Base-by-base conservation (phyloP, 2,329 filamentous ascomycete genomes). In the Penicillium freii region DNA sequence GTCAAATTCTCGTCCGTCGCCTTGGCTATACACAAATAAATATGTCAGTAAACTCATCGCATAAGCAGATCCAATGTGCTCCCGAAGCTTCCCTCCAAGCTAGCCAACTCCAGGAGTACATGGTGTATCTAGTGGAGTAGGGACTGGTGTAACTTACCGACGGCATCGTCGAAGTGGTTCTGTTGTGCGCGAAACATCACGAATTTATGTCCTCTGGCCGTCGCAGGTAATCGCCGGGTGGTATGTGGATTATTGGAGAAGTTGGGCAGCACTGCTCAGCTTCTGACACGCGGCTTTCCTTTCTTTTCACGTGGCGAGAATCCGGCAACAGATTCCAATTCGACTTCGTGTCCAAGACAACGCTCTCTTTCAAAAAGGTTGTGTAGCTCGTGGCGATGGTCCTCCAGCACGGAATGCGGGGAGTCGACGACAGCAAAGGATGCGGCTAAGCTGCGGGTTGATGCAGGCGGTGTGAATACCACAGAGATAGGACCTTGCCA, bases 1-100 rank as follows among this genome's bases (percentile, higher is more conserved):
- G 92, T 97, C 68, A 97, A 84, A 77, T 97, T 99, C 83, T 99
- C 94, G 77, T 99, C 94, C 56, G 94, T 99, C 71, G 94, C 92
- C 78, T 89, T 89, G 70, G 85, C 87, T 88, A 69, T 65, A 68
- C 19, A 51, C 19, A 34, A 42, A 48, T 42, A 61, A 58, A 52
- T 56, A 66, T 33, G 62, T 75, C 59, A 76, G 68, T 63, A 54
- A 52, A 25, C 54, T 15, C 31, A 23, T 34, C 23, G 29, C 13
- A n/a, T 13, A 38, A 6, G 33, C 15, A 39, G 29, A 25, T 21
- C 38, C 50, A 52, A 45, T 19, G 36, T 33, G 19, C 15, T 10
- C 42, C 47, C 5, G 1, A 15, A 33, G 21, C n/a, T 36, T 25
- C 6, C 17, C 25, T 36, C 13, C 17, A 21, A 43, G 13, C 29